phyloP scores from a whole-genome alignment of 2,329 filamentous ascomycete species.

The Hyphodiscus sp. region DNA sequence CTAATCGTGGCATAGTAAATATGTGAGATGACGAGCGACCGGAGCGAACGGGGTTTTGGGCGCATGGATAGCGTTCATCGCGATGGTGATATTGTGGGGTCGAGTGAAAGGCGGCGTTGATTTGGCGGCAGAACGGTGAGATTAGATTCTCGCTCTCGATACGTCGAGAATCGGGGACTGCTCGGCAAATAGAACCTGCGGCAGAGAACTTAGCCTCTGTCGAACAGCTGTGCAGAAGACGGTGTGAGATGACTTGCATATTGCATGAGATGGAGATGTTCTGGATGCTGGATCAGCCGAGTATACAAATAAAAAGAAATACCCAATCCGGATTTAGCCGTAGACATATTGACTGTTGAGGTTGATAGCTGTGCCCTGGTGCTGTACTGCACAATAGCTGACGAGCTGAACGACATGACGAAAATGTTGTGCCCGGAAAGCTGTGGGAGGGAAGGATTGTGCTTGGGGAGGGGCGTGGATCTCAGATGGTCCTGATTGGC shows the following conservation, averaged over 20 bases:
- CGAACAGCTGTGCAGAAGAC: background rate
- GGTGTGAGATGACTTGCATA: background rate
- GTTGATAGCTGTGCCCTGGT: too few species aligned
- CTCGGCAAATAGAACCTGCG: too few species aligned
- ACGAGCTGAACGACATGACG: too few species aligned
- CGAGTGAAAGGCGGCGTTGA: background rate
- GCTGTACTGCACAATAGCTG: too few species aligned
- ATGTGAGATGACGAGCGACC: constrained; percentile 28
- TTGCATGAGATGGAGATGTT: constrained; percentile 2
- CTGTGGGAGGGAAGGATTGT: too few species aligned
- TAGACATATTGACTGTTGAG: too few species aligned
- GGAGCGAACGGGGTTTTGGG: background rate
- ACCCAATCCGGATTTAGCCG: background rate
- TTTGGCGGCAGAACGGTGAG: background rate
- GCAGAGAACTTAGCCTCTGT: background rate
- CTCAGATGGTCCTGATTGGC: too few species aligned
- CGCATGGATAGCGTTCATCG: background rate
- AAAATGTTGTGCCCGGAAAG: too few species aligned
- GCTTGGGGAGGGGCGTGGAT: too few species aligned
- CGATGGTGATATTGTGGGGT: background rate
- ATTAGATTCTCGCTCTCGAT: background rate
- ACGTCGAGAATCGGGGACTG: background rate
- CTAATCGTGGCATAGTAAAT: constrained; percentile 27
- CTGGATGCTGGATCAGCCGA: constrained; percentile 14
- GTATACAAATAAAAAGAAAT: background rate